phyloP scores from a whole-genome alignment of 139 green algal species.

The Raphidocelis subcapitata region DNA sequence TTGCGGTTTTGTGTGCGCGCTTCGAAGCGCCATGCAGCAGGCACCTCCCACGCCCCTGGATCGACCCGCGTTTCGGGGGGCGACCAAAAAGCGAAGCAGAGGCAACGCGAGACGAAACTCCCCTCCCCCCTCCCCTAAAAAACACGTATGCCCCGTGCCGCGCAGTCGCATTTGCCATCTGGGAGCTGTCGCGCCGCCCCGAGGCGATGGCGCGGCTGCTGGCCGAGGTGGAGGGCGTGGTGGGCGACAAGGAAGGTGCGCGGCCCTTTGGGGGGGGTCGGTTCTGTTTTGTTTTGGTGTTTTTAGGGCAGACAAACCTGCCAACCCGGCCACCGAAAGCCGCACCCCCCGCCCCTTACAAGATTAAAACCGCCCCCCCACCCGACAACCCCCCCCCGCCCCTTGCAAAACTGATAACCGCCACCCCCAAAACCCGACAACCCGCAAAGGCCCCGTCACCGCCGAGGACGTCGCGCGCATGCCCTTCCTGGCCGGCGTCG shows the following conservation, averaged over 20 bases:
- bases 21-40: too few relatives aligned
- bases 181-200: conserved; percentile 3
- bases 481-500: conserved; percentile 5
- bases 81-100: too few relatives aligned
- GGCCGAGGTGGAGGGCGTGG: conserved; percentile 1
- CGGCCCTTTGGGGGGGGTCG: too few relatives aligned
- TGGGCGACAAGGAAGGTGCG: too few relatives aligned
- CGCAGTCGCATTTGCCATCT: conserved; percentile 4
- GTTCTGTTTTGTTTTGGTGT: too few relatives aligned
- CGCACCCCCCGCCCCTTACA: not conserved
- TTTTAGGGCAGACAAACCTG: too few relatives aligned
- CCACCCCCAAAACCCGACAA: not conserved
- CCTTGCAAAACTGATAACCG: not conserved
- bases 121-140: too few relatives aligned
- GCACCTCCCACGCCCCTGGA: too few relatives aligned
- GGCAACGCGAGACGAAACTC: too few relatives aligned
- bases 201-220: not conserved
- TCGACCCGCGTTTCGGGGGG: too few relatives aligned
- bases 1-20: too few relatives aligned
- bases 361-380: not conserved
- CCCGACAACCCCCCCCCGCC: not conserved
- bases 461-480: not conserved
- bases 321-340: not conserved
- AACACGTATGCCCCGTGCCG: too few relatives aligned
- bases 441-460: not conserved